Evolutionary conservation across 768 basidiomycete genomes (phyloP).

Genomic region (Hygrophoropsis aurantiaca): DNA sequence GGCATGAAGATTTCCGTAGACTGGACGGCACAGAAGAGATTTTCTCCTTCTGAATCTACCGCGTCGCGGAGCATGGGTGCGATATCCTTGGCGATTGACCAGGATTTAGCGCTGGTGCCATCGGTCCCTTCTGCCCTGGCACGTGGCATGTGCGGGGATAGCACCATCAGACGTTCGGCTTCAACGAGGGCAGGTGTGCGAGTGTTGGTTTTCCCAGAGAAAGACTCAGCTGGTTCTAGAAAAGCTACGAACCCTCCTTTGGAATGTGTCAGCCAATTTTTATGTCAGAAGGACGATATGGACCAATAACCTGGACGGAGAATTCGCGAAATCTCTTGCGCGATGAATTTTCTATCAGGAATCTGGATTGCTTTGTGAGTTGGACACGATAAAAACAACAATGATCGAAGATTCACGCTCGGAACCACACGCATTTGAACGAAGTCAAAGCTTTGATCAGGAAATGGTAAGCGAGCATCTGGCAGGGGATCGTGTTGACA

Average conservation of each 20-base stretch:
- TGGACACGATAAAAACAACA: neutral
- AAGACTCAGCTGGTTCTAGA: neutral
- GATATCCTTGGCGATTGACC: neutral
- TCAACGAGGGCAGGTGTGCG: neutral
- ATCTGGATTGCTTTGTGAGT: no score
- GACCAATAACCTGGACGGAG: neutral
- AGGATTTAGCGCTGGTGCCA: neutral
- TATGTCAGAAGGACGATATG: neutral
- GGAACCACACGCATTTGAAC: slow-evolving; percentile 2
- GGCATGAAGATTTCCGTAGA: neutral
- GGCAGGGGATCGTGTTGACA: no score
- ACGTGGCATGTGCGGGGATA: neutral
- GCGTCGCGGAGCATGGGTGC: neutral
- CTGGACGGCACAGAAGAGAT: neutral
- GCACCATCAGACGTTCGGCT: neutral
- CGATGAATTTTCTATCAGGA: neutral
- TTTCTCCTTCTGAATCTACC: neutral
- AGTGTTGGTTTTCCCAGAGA: neutral
- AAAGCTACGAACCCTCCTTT: neutral
- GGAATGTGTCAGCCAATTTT: neutral
- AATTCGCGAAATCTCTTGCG: neutral
- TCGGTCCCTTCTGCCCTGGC: neutral
- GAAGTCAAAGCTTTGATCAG: neutral
- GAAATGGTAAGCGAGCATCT: neutral
- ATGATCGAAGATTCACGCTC: neutral